These are phyloP conservation scores for Rubus parviflorus DNA, from an alignment of 306 rosid genomes.

Conservation along the genomic window DNA sequence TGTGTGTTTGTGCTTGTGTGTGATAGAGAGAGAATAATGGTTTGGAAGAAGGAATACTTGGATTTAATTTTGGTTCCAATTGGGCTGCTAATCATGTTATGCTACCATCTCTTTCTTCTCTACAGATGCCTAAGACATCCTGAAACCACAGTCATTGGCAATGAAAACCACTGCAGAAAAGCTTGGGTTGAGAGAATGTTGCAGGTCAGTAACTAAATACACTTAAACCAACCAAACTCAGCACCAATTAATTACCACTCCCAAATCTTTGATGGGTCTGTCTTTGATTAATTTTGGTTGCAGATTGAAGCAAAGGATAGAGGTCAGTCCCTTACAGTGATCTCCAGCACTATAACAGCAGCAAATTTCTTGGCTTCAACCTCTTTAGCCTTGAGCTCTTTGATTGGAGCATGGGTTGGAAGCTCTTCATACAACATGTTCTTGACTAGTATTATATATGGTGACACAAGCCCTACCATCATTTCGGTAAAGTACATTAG, in stretches of 20 bases:
- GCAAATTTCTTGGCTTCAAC: slow-evolving; percentile 23
- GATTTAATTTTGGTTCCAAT: slow-evolving; percentile 20
- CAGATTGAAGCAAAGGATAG: slow-evolving; percentile 23
- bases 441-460: not conserved
- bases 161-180: slow-evolving; percentile 22
- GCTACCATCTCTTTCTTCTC: slow-evolving; percentile 19
- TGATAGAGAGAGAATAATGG: slow-evolving; percentile 14
- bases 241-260: not conserved
- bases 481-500: slow-evolving; percentile 3
- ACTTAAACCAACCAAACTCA: not conserved
- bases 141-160: slow-evolving; percentile 21
- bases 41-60: slow-evolving; percentile 18
- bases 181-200: slow-evolving; percentile 30
- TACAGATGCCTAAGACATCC: slow-evolving; percentile 15
- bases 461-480: slow-evolving; percentile 2
- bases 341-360: slow-evolving; percentile 19
- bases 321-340: slow-evolving; percentile 13
- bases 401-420: slow-evolving; percentile 16
- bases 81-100: slow-evolving; percentile 15
- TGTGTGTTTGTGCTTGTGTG: not conserved
- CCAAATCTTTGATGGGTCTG: not conserved
- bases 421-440: slow-evolving; percentile 2
- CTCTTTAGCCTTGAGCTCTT: slow-evolving; percentile 14
- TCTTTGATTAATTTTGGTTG: not conserved
- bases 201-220: slow-evolving; percentile 5